These are phyloP conservation scores for Amanita molliuscula DNA, from an alignment of 768 basidiomycete species.

Conservation along the genomic window DNA sequence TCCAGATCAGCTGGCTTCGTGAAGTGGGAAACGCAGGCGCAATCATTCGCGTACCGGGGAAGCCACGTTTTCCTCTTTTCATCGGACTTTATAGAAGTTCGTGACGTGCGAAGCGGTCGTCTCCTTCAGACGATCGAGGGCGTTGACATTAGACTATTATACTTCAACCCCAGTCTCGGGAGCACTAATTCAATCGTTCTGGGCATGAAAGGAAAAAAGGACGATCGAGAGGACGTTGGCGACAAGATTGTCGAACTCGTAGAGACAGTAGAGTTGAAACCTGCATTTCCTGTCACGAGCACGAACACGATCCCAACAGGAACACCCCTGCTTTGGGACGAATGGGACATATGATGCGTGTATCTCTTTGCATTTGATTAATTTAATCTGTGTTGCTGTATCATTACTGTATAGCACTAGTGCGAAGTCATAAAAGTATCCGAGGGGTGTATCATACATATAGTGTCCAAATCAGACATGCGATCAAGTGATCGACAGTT, in stretches of 20 bases:
- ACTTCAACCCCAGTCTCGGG: slow-evolving; percentile 26
- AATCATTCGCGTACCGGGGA: slow-evolving; percentile 49
- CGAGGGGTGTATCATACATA: background rate
- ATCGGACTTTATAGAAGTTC: slow-evolving; percentile 64
- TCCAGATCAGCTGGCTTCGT: slow-evolving; percentile 52
- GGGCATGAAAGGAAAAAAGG: slow-evolving; percentile 51
- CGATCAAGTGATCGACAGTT: background rate
- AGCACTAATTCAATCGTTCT: slow-evolving; percentile 45
- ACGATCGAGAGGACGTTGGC: slow-evolving; percentile 45
- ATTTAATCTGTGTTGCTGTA: background rate
- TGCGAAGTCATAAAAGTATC: too few species aligned
- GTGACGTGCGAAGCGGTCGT: slow-evolving; percentile 49
- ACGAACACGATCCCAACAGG: slow-evolving; percentile 4
- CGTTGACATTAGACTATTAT: slow-evolving; percentile 54
- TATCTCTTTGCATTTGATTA: background rate
- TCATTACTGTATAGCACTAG: too few species aligned
- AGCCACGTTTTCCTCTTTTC: slow-evolving; percentile 67
- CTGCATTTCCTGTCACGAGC: slow-evolving; percentile 23
- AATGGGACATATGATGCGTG: slow-evolving; percentile 52
- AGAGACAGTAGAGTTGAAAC: slow-evolving; percentile 44
- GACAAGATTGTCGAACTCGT: slow-evolving; percentile 60
- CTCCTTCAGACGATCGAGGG: slow-evolving; percentile 82
- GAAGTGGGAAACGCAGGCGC: slow-evolving; percentile 70
- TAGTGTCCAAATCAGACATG: background rate
- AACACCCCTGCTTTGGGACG: slow-evolving; percentile 46